These are phyloP conservation scores for Suillus hirtellus DNA, from an alignment of 768 basidiomycete species.

Conservation along the genomic window DNA sequence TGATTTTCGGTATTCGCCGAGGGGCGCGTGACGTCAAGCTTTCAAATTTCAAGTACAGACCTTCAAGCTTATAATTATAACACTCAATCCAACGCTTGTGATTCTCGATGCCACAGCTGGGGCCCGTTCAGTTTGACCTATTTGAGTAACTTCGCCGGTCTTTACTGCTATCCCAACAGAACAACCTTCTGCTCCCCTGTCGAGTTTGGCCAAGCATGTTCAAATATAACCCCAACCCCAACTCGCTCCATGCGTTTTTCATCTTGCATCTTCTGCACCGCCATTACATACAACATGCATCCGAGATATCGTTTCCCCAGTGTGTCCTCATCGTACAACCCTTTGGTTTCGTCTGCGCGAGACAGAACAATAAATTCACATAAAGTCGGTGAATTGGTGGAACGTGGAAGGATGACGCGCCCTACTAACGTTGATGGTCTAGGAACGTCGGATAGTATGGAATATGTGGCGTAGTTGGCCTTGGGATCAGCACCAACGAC, in stretches of 20 bases:
- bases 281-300: slow-evolving; percentile 26
- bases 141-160: too few species aligned
- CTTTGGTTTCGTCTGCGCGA: slow-evolving; percentile 6
- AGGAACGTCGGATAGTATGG: slow-evolving; percentile 10
- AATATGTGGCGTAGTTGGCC: slow-evolving; percentile 15
- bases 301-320: slow-evolving; percentile 18
- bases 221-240: slow-evolving; percentile 23
- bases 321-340: slow-evolving; percentile 17
- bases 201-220: slow-evolving; percentile 19
- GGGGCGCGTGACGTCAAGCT: too few species aligned
- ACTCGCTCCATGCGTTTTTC: slow-evolving; percentile 21
- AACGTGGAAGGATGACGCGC: slow-evolving; percentile 19
- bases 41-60: too few species aligned
- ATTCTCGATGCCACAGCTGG: too few species aligned
- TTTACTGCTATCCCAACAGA: neutral
- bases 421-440: slow-evolving; percentile 11
- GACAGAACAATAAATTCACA: slow-evolving; percentile 26
- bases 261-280: slow-evolving; percentile 10
- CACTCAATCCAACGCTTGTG: too few species aligned
- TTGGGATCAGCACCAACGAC: neutral
- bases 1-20: too few species aligned
- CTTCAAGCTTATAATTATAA: too few species aligned
- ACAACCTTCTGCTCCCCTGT: neutral
- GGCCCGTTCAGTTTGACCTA: too few species aligned
- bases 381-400: slow-evolving; percentile 12